Evolutionary conservation across 73 alveolate genomes (phyloP).

Genomic region (Tetrahymena elliotti): DNA sequence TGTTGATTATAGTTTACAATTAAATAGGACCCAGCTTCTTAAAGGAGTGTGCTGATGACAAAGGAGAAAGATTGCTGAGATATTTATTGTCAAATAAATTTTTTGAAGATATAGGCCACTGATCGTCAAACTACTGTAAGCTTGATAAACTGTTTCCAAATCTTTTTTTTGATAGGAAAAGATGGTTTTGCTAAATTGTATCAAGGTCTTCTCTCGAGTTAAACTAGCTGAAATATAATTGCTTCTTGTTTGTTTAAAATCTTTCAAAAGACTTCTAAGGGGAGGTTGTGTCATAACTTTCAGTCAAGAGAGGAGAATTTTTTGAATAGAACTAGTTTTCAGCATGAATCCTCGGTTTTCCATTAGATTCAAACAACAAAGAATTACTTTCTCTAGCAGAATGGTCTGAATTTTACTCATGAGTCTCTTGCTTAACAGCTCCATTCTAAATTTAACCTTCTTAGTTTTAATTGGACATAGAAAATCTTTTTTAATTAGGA

Average conservation of each 20-base stretch:
- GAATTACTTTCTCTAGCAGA: background rate
- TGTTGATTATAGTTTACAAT: background rate
- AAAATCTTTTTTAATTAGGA: background rate
- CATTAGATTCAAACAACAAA: background rate
- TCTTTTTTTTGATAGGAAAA: background rate
- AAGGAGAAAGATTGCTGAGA: background rate
- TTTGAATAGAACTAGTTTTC: background rate
- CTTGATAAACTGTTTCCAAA: background rate
- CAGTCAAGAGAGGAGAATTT: background rate
- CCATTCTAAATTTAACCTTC: background rate
- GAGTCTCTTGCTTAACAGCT: background rate
- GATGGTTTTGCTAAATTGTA: background rate
- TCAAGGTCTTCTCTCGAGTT: background rate
- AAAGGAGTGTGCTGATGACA: background rate
- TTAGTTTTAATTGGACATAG: background rate
- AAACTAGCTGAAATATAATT: background rate
- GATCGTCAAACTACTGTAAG: background rate
- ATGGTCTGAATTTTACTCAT: background rate
- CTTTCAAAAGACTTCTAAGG: background rate
- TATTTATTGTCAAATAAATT: background rate
- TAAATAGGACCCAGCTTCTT: background rate
- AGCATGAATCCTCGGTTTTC: background rate
- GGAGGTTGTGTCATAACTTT: background rate
- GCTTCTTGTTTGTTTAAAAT: background rate
- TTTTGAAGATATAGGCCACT: background rate